Conservation (phyloP, 257 asterid species). For the Avicennia marina region DNA sequence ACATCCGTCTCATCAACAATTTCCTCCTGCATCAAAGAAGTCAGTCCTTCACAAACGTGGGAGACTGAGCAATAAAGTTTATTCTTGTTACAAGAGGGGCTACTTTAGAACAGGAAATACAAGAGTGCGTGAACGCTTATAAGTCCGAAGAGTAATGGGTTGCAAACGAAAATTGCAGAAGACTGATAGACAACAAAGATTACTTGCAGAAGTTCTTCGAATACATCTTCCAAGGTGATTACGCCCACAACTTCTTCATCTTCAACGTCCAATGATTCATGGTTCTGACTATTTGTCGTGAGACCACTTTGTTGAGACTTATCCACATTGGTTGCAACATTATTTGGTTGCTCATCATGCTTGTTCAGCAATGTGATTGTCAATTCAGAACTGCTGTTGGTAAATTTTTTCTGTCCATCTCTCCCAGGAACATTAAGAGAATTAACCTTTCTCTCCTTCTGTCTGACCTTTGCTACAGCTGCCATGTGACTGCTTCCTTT, state of each 20-base stretch:
- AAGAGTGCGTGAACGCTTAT: too few species aligned
- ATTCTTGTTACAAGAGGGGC: too few species aligned
- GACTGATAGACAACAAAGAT: neutral
- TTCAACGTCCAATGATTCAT: conserved; percentile 48
- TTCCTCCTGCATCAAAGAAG: conserved; percentile 64
- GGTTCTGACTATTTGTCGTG: conserved; percentile 22
- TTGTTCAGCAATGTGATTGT: conserved; percentile 52
- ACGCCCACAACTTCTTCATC: conserved; percentile 96
- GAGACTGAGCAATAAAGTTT: too few species aligned
- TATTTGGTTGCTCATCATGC: conserved; percentile 29
- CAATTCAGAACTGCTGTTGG: conserved; percentile 40
- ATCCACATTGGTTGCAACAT: conserved; percentile 49
- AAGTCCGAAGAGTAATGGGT: too few species aligned
- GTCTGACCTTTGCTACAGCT: conserved; percentile 84
- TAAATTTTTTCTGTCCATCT: conserved; percentile 18
- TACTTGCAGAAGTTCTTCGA: conserved; percentile 98
- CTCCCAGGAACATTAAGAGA: conserved; percentile 22
- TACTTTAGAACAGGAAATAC: too few species aligned
- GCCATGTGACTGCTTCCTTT: conserved; percentile 99
- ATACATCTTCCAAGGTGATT: conserved; percentile 94
- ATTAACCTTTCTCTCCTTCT: conserved; percentile 33
- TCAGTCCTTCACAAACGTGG: too few species aligned
- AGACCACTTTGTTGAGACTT: conserved; percentile 48
- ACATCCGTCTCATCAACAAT: conserved; percentile 97
- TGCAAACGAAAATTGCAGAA: neutral